Conservation (phyloP, 371 early-diverging fungal genomes). For the Actinomucor elegans region DNA sequence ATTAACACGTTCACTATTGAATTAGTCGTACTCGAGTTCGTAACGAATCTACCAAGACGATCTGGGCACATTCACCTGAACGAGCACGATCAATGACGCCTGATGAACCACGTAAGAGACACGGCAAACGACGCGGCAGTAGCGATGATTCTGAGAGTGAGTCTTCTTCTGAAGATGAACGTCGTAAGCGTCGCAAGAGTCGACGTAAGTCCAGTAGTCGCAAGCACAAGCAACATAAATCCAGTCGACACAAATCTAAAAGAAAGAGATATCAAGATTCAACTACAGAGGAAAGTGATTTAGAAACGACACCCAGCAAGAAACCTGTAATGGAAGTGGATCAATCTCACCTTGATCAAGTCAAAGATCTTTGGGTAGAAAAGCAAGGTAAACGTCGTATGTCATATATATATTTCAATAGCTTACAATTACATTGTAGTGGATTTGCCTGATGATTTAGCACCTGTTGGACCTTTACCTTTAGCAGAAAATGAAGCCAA, state of each 20-base stretch:
- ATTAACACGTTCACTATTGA: neutral
- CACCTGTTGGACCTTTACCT: conserved; percentile 63
- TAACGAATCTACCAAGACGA: conserved; percentile 48
- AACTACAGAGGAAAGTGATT: conserved; percentile 1
- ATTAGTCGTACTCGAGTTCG: conserved; percentile 53
- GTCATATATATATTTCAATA: neutral
- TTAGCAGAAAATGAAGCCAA: conserved; percentile 52
- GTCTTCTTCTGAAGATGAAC: conserved; percentile 10
- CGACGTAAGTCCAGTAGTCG: neutral
- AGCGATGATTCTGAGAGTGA: conserved; percentile 12
- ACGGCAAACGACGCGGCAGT: conserved; percentile 1
- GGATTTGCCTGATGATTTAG: conserved; percentile 58
- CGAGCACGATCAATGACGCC: conserved; percentile 37
- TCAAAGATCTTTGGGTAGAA: conserved; percentile 62
- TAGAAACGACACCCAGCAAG: neutral
- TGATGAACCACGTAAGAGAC: conserved; percentile 11
- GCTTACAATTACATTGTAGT: conserved; percentile 24
- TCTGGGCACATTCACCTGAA: conserved; percentile 74
- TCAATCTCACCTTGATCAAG: conserved; percentile 42
- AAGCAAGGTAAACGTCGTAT: conserved; percentile 43
- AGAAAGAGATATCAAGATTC: conserved; percentile 11
- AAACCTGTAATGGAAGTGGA: conserved; percentile 22
- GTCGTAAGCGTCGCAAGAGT: conserved; percentile 14
- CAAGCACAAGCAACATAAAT: conserved; percentile 4
- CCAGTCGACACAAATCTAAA: neutral